Conservation (phyloP, 2,329 filamentous ascomycete species). For the Cercospora beticola region DNA sequence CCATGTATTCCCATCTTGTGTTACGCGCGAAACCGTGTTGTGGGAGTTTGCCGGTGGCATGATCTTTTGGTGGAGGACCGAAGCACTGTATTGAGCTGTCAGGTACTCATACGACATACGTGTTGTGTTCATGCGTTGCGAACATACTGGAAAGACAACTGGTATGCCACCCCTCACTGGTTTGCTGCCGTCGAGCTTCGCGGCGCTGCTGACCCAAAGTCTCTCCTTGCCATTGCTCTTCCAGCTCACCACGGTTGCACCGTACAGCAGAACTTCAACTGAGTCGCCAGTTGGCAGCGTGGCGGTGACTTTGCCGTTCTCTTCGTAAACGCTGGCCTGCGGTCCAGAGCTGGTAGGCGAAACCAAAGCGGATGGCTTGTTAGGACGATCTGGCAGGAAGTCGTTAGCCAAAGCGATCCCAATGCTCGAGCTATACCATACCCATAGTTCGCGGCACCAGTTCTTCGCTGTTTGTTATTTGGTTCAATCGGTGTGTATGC, state of each 20-base stretch:
- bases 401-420: neutral
- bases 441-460: constrained; percentile 5
- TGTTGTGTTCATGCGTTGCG: neutral
- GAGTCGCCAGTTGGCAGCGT: constrained; percentile 82
- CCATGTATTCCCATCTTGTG: constrained; percentile 89
- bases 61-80: constrained; percentile 69
- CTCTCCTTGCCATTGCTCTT: constrained; percentile 65
- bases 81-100: constrained; percentile 64
- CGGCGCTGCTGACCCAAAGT: constrained; percentile 42
- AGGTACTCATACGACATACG: neutral
- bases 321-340: constrained; percentile 73
- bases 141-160: constrained; percentile 82
- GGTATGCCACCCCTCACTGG: constrained; percentile 89
- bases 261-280: constrained; percentile 81
- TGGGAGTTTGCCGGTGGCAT: constrained; percentile 74
- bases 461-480: neutral
- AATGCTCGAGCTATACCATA: neutral
- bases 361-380: constrained; percentile 75
- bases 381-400: constrained; percentile 64
- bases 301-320: constrained; percentile 72
- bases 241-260: constrained; percentile 92
- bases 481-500: neutral
- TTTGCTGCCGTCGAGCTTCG: constrained; percentile 81
- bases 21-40: constrained; percentile 95
- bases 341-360: constrained; percentile 60